phyloP scores from a whole-genome alignment of 2,329 filamentous ascomycete species.

The Gliomastix tumulicola region DNA sequence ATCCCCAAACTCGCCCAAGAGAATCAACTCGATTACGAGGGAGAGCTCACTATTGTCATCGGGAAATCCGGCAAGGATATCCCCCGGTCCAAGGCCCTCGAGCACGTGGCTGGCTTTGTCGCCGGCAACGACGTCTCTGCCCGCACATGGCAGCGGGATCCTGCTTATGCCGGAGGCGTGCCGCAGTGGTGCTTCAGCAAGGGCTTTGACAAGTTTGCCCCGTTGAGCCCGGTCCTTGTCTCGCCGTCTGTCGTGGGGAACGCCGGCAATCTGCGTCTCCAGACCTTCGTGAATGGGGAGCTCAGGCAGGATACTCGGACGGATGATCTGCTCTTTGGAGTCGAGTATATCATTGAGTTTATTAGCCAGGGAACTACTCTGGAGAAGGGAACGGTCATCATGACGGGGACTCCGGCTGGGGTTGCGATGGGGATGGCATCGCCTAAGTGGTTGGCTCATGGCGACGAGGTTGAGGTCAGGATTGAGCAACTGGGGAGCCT shows the following conservation, averaged over 20 bases:
- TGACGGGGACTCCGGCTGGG: constrained; percentile 39
- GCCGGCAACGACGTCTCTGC: constrained; percentile 48
- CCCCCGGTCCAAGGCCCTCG: constrained; percentile 30
- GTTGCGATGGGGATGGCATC: constrained; percentile 38
- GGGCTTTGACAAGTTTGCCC: constrained; percentile 46
- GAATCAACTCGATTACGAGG: constrained; percentile 35
- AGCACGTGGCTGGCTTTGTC: constrained; percentile 38
- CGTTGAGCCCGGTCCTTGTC: constrained; percentile 40
- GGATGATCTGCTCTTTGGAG: constrained; percentile 40
- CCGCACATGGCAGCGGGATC: constrained; percentile 44
- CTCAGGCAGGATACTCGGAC: constrained; percentile 39
- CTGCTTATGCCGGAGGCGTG: constrained; percentile 25
- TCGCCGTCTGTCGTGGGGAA: constrained; percentile 18
- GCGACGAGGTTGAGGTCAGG: constrained; percentile 34
- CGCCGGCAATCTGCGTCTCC: constrained; percentile 18
- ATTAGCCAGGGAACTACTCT: constrained; percentile 42
- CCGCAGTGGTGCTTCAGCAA: constrained; percentile 51
- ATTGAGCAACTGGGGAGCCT: constrained; percentile 25
- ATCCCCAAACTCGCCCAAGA: constrained; percentile 40
- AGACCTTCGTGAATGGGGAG: constrained; percentile 41
- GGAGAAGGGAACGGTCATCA: constrained; percentile 40
- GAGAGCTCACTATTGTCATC: constrained; percentile 34
- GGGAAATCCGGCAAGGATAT: constrained; percentile 46
- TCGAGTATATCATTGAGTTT: constrained; percentile 37
- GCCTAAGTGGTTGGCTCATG: constrained; percentile 31